Base-by-base conservation (phyloP, 352 stramenopile species). In the Globisporangium cylindrosporum region DNA sequence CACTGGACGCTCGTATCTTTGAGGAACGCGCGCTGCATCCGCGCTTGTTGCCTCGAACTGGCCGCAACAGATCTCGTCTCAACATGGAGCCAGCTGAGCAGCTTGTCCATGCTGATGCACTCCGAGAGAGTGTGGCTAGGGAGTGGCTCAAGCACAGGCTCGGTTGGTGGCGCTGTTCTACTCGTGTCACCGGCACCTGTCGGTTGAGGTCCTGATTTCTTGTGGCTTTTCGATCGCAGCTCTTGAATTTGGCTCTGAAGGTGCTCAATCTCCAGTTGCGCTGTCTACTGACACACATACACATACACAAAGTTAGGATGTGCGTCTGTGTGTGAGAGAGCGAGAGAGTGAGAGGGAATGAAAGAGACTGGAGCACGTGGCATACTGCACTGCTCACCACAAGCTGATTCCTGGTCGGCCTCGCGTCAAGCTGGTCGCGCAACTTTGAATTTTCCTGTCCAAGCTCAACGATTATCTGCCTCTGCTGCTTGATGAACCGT, bases 101-200 rank as follows among this genome's bases (percentile, higher is more conserved):
- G 61, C 38, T 75, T 77, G 60, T 80, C 74, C 6, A 66, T 46
- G 18, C 55, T 51, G n/a, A 80, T 78, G n/a, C 71, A 63, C n/a
- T 78, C 72, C 0, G 58, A 34, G 22, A 80, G 63, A 4, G 68
- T 73, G 6, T 68, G 48, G 10, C 49, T 58, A 4, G 59, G 60
- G 1, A 57, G 54, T 0, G 59, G 51, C 25, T 77, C 67, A 36
- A 70, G 69, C 18, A 27, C 24, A 32, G 54, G 6, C n/a, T 59
- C 25, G 24, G 25, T 22, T 64, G 34, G 9, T 24, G 22, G 7
- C 15, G 59, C 24, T 54, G n/a, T 1, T 54, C 20, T 36, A 14
- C 3, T 7, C 14, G 4, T 14, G 3, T 24, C 49, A 34, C 10
- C 27, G 24, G 0, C 20, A 58, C 22, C 20, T 34, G 32, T 0